Evolutionary conservation across 2,329 filamentous ascomycete genomes (phyloP).

Genomic region (Colletotrichum sp.): DNA sequence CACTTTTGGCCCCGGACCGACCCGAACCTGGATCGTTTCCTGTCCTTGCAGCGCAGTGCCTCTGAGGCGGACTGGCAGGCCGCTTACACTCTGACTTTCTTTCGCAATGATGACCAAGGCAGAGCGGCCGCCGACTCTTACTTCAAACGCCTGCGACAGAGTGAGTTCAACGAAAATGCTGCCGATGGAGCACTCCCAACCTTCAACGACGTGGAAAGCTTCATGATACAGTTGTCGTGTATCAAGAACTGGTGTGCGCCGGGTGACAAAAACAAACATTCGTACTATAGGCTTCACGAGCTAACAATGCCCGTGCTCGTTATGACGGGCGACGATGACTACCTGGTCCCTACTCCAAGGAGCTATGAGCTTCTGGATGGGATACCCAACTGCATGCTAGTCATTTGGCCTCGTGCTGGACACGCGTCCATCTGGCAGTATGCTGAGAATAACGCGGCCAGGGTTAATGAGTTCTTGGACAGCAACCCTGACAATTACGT

Average conservation of each 20-base stretch:
- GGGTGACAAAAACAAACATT: neutral
- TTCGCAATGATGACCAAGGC: neutral
- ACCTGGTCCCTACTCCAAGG: neutral
- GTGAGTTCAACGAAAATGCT: slow-evolving; percentile 4
- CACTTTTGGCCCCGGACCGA: slow-evolving; percentile 7
- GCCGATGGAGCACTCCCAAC: neutral
- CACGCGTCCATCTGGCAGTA: slow-evolving; percentile 9
- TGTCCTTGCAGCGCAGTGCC: neutral
- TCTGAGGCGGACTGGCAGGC: neutral
- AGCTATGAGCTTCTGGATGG: slow-evolving; percentile 6
- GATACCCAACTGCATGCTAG: neutral
- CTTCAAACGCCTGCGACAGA: neutral
- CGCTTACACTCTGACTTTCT: neutral
- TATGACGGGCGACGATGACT: slow-evolving; percentile 11
- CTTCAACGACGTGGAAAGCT: slow-evolving; percentile 7
- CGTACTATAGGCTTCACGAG: neutral
- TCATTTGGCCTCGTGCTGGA: slow-evolving; percentile 5
- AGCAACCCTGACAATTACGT: neutral
- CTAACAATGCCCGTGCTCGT: slow-evolving; percentile 6
- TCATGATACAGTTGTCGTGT: neutral
- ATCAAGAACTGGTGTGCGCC: slow-evolving; percentile 6
- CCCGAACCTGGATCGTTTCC: slow-evolving; percentile 2
- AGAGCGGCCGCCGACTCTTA: neutral
- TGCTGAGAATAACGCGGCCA: neutral
- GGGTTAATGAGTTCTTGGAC: slow-evolving; percentile 5